Evolutionary conservation across 2,329 filamentous ascomycete species (phyloP).

Genomic region (Penicillium brasilianum): DNA sequence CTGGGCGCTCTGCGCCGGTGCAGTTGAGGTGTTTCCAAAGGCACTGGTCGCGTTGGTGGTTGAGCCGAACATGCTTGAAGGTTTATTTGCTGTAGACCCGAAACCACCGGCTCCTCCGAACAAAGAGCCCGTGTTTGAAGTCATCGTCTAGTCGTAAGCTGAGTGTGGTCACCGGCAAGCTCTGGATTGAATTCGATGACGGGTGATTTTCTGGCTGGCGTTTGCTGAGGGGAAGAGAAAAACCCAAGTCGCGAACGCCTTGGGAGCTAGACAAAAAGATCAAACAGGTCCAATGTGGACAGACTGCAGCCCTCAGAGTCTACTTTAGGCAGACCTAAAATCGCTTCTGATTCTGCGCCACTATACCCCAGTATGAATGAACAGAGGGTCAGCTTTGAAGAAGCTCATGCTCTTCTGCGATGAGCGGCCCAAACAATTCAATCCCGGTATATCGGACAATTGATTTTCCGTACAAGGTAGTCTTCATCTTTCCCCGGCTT

Average conservation of each 20-base stretch:
- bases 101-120: constrained; percentile 36
- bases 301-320: not conserved
- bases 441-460: constrained; percentile 26
- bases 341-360: not conserved
- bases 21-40: constrained; percentile 32
- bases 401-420: constrained; percentile 16
- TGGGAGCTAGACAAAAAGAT: not conserved
- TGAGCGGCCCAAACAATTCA: constrained; percentile 30
- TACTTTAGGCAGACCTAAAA: not conserved
- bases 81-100: constrained; percentile 29
- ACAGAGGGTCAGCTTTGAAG: constrained; percentile 9
- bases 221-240: constrained; percentile 4
- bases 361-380: not conserved
- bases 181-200: not conserved
- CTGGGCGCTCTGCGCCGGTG: constrained; percentile 28
- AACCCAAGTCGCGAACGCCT: not conserved
- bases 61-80: constrained; percentile 35
- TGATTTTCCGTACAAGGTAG: constrained; percentile 18
- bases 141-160: constrained; percentile 12
- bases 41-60: constrained; percentile 35
- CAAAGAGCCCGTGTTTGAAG: constrained; percentile 34
- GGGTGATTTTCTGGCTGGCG: not conserved
- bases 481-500: constrained; percentile 2
- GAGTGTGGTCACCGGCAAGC: not conserved
- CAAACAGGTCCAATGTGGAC: not conserved